Evolutionary conservation across 148 eudicot genomes (phyloP).

Genomic region (Vaccinium corymbosum): DNA sequence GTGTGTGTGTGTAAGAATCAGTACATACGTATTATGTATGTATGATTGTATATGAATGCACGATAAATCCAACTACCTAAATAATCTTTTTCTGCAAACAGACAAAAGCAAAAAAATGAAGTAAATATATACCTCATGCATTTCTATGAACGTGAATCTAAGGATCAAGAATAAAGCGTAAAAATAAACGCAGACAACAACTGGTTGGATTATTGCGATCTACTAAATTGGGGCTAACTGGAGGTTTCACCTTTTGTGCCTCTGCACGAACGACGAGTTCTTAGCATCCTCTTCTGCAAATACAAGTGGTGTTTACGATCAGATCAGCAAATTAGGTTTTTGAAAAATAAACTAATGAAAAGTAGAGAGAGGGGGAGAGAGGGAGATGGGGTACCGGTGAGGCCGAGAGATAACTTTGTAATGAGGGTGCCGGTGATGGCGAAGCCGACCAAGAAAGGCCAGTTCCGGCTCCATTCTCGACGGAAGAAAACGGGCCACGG

Average conservation of each 20-base stretch:
- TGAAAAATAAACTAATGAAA: not conserved
- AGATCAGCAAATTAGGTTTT: not conserved
- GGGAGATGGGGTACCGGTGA: slow-evolving; percentile 20
- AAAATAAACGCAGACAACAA: not conserved
- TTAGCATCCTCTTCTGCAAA: slow-evolving; percentile 74
- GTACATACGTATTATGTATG: too few species aligned
- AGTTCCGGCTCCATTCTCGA: slow-evolving; percentile 21
- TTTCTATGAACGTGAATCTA: not conserved
- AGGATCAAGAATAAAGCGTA: too few species aligned
- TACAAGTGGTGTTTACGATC: not conserved
- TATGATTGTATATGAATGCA: too few species aligned
- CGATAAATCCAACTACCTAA: too few species aligned
- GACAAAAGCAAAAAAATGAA: not conserved
- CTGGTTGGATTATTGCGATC: not conserved
- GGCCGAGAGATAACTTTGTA: slow-evolving; percentile 22
- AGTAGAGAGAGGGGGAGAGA: not conserved
- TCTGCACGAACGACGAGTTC: slow-evolving; percentile 73
- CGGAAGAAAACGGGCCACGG: slow-evolving; percentile 25
- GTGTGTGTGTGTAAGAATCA: too few species aligned
- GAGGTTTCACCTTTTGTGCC: slow-evolving; percentile 54
- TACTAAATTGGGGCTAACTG: not conserved
- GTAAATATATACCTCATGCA: not conserved
- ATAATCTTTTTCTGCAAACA: not conserved
- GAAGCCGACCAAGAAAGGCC: slow-evolving; percentile 26
- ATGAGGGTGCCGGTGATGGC: slow-evolving; percentile 24